phyloP scores from a whole-genome alignment of 306 rosid genomes.

The Gleditsia sinensis region DNA sequence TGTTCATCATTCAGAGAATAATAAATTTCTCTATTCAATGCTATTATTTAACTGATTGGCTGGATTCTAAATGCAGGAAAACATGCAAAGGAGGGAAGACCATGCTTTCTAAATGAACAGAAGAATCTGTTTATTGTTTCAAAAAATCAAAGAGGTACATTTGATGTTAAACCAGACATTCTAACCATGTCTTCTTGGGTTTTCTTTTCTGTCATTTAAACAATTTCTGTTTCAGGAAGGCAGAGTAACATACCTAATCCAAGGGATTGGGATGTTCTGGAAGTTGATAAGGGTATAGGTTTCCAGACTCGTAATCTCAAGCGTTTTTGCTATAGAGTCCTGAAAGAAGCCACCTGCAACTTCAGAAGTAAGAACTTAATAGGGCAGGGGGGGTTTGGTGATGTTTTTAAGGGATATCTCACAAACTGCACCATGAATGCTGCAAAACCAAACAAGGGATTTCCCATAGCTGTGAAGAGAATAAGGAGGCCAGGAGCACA shows the following conservation, averaged over 20 bases:
- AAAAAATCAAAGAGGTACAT: conserved; percentile 26
- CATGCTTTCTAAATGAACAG: conserved; percentile 4
- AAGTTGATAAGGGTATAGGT: conserved; percentile 1
- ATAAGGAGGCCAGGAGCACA: conserved; percentile 37
- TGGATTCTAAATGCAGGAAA: conserved; percentile 11
- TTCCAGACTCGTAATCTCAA: conserved; percentile 14
- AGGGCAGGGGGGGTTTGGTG: conserved; percentile 53
- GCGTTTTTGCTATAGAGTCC: conserved; percentile 26
- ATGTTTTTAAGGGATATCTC: conserved; percentile 48
- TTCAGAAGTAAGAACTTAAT: conserved; percentile 43
- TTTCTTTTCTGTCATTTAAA: background rate
- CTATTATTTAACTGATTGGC: background rate
- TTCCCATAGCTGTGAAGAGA: conserved; percentile 49
- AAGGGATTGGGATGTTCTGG: background rate
- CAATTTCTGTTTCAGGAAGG: conserved; percentile 23
- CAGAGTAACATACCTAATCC: background rate
- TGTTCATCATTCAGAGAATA: background rate
- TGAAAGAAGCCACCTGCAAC: conserved; percentile 45
- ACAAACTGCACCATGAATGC: conserved; percentile 30
- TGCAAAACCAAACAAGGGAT: conserved; percentile 34
- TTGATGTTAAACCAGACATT: background rate
- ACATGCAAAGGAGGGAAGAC: background rate
- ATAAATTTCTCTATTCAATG: background rate
- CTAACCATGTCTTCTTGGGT: background rate
- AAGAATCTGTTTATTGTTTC: background rate